Evolutionary conservation across 2,329 filamentous ascomycete species (phyloP), one percentile per base, ranked within the genome.

Genomic region (Corinectria fuckeliana): DNA sequence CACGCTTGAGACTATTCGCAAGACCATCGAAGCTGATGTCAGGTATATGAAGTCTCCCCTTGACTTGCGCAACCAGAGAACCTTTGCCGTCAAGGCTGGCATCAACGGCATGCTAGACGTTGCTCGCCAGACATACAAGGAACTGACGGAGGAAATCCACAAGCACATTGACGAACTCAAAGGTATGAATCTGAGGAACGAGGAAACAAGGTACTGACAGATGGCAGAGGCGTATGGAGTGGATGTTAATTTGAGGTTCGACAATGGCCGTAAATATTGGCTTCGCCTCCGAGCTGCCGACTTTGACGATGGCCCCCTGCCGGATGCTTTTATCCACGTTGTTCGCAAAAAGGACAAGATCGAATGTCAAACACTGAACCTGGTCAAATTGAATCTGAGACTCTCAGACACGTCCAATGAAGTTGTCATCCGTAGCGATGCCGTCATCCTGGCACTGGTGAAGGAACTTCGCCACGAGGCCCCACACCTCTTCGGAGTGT

Each of bases 31-130:
- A 63, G 85, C 91, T 8, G 91, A 97, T 71, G 91, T 93, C 0
- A 85, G 83, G 0, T 96, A 91, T 66, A 90, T 91, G 58, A 91
- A 84, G 45, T 87, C 89, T 20, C 90, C 95, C 0, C 81, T 98
- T 4, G 94, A 97, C 62, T 81, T 97, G 56, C 86, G 93, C 13
- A 96, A 97, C 61, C 94, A 98, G 72, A 84, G 94, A 63, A 91
- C 90, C 1, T 97, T 96, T 77, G 94, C 94, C 20, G 89, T 98
- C 28, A 95, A 90, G 78, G 87, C 92, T 44, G 91, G 92, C 0
- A 87, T 95, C 39, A 93, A 92, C 67, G 91, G 91, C 2, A 84
- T 97, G 56, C 85, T 98, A 4, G 94, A 97, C 75, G 91, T 97
- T 34, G 91, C 92, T 30, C 86, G 93, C 5, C 90, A 93, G 69